These are phyloP conservation scores for Geotrichum australiense DNA, from an alignment of 1,139 yeast genomes.

Conservation along the genomic window DNA sequence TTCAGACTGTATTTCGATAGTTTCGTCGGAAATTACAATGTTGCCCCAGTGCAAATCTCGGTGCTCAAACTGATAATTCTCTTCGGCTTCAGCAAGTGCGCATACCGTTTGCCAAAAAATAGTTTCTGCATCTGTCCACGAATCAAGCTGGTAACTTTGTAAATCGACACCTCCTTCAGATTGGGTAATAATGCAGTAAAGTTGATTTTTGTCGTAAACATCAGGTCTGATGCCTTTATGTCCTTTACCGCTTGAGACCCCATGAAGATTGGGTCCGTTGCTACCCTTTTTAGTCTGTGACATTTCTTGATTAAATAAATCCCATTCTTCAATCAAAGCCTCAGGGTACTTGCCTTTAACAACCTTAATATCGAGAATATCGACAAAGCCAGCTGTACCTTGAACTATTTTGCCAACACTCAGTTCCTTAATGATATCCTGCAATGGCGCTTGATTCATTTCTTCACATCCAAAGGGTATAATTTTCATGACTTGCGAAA, in stretches of 20 bases:
- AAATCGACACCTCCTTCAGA: slow-evolving; percentile 45
- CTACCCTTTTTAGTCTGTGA: slow-evolving; percentile 25
- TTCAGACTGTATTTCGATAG: slow-evolving; percentile 18
- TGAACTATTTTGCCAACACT: slow-evolving; percentile 38
- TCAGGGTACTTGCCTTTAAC: slow-evolving; percentile 44
- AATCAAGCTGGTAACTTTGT: slow-evolving; percentile 38
- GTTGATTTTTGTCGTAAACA: slow-evolving; percentile 35
- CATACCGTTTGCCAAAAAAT: slow-evolving; percentile 49
- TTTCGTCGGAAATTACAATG: slow-evolving; percentile 32
- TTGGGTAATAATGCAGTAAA: slow-evolving; percentile 41
- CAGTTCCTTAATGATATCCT: slow-evolving; percentile 44
- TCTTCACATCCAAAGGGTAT: slow-evolving; percentile 46
- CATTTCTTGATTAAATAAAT: slow-evolving; percentile 31
- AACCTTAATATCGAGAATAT: slow-evolving; percentile 38
- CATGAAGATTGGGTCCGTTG: slow-evolving; percentile 27
- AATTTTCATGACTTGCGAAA: slow-evolving; percentile 39
- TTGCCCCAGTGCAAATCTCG: slow-evolving; percentile 64
- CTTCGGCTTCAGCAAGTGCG: slow-evolving; percentile 47
- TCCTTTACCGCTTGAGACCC: slow-evolving; percentile 15
- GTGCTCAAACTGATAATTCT: slow-evolving; percentile 51
- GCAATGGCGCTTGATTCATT: slow-evolving; percentile 38
- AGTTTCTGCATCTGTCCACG: slow-evolving; percentile 47
- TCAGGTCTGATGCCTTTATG: slow-evolving; percentile 32
- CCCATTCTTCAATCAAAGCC: slow-evolving; percentile 41
- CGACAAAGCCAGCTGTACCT: slow-evolving; percentile 39